Percentiles rank a stretch among this genome's conserved stretches.
Conservation (phyloP, 1,139 yeast species). For the Protomyces gravidus region DNA sequence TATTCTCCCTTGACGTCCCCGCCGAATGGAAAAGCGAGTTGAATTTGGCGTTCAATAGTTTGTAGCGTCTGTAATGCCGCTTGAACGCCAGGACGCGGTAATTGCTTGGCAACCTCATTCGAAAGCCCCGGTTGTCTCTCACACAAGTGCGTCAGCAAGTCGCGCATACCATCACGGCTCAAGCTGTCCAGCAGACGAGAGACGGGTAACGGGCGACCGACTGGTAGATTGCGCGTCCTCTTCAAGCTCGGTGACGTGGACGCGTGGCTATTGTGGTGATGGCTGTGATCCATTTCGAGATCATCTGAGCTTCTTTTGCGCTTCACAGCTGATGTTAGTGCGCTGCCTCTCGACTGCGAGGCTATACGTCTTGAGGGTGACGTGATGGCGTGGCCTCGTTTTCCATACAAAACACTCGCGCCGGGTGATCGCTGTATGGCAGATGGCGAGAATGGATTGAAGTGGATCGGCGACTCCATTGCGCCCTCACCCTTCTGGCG, state of each 20-base stretch:
- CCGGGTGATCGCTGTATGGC: background rate
- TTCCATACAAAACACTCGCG: background rate
- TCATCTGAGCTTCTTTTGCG: conserved; percentile 14
- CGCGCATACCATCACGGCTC: conserved; percentile 54
- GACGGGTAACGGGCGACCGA: conserved; percentile 51
- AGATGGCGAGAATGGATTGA: background rate
- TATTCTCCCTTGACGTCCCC: conserved; percentile 74
- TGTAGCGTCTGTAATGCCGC: conserved; percentile 53
- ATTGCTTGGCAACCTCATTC: conserved; percentile 49
- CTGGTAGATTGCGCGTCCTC: conserved; percentile 33
- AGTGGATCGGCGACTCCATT: conserved; percentile 1
- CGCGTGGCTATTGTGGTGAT: background rate
- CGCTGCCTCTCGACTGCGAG: background rate
- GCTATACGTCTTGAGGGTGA: background rate
- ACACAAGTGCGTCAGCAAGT: conserved; percentile 52
- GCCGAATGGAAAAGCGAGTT: conserved; percentile 62
- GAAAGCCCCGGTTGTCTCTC: conserved; percentile 60
- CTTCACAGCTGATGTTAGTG: conserved; percentile 7
- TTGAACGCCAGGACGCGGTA: conserved; percentile 58
- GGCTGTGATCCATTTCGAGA: conserved; percentile 12
- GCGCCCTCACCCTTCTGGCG: background rate
- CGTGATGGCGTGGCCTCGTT: background rate
- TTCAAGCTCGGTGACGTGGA: conserved; percentile 18
- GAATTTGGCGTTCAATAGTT: conserved; percentile 49
- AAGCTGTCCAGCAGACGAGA: conserved; percentile 63